Evolutionary conservation across 495 filamentous ascomycete species (phyloP), one percentile per base, ranked within the genome.

Genomic region (Bryoglossum gracile): DNA sequence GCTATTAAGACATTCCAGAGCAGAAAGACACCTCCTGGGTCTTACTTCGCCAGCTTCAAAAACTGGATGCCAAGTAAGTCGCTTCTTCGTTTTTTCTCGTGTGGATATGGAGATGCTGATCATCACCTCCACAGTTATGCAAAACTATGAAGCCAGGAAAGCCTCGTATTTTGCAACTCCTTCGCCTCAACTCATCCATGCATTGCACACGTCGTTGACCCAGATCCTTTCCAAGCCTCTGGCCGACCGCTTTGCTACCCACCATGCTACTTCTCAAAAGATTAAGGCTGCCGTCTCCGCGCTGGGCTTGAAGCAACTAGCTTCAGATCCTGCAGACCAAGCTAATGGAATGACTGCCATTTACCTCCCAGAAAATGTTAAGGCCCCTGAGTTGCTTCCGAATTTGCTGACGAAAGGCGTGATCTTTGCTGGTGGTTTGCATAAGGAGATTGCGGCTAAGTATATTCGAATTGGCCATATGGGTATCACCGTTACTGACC

Each of bases 331-430:
- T 0, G 89, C 88, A 50, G 83, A 90, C 63, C 92, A 96, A 73
- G 89, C 92, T 22, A 91, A 94, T 60, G 88, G 85, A 60, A 98
- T 98, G 92, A 96, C 92, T 10, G 90, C 92, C 40, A 89, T 97
- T 51, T 96, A 91, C 65, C 76, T 98, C 40, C 92, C 92, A 2
- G 86, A 95, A 46, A 83, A 74, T 24, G 73, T 98, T 23, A 76
- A 81, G 51, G 80, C 83, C 10, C 73, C 88, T 3, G 86, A 95
- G 44, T 68, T 98, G 10, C 71, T 98, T 37, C 91, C 92, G 3
- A 89, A 81, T 53, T 70, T 98, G 47, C 63, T 90, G 49, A 89
- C 90, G 69, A 91, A 84, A 62, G 89, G 89, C 11, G 89, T 97
- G 5, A 80, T 98, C 44, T 95, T 96, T 59, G 92, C 92, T 43